phyloP scores from a whole-genome alignment of 2,329 filamentous ascomycete genomes.

The Xylaria sp. region DNA sequence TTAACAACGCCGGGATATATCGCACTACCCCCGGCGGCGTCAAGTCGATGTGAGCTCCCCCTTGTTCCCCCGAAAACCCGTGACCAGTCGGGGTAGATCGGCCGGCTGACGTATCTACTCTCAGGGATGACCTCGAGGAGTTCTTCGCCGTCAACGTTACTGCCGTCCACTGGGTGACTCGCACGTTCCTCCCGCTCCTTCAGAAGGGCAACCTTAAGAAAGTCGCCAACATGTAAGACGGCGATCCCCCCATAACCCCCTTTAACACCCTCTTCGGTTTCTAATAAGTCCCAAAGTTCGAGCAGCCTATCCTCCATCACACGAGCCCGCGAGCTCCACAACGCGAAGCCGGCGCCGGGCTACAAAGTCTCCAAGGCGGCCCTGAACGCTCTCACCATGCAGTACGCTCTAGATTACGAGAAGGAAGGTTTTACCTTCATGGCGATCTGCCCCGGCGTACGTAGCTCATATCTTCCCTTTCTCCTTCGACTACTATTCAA shows the following conservation, averaged over 20 bases:
- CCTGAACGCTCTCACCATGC: conserved; percentile 50
- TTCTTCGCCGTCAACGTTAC: conserved; percentile 36
- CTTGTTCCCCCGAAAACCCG: background rate
- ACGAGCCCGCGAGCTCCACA: conserved; percentile 29
- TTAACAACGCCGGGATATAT: conserved; percentile 44
- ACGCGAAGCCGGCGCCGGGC: conserved; percentile 37
- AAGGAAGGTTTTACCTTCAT: conserved; percentile 49
- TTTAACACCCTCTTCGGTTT: background rate
- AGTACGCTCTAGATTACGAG: conserved; percentile 44
- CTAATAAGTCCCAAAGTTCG: conserved; percentile 23
- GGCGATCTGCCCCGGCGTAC: conserved; percentile 49
- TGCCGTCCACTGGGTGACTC: conserved; percentile 42
- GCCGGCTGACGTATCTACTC: background rate
- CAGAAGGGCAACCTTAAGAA: conserved; percentile 44
- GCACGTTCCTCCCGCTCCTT: conserved; percentile 43
- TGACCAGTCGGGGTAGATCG: no score
- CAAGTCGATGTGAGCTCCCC: conserved; percentile 8
- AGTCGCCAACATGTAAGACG: conserved; percentile 44
- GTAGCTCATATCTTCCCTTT: conserved; percentile 19
- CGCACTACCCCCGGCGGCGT: conserved; percentile 15
- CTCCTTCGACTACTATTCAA: background rate
- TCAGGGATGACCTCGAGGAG: conserved; percentile 31
- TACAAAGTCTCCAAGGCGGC: conserved; percentile 49
- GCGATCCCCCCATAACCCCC: background rate
- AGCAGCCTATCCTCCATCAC: conserved; percentile 26